A percentile compares a stretch with the other conserved stretches of the same genome.
These are phyloP conservation scores for Cytospora leucostoma DNA, from an alignment of 2,329 filamentous ascomycete species.

Conservation along the genomic window DNA sequence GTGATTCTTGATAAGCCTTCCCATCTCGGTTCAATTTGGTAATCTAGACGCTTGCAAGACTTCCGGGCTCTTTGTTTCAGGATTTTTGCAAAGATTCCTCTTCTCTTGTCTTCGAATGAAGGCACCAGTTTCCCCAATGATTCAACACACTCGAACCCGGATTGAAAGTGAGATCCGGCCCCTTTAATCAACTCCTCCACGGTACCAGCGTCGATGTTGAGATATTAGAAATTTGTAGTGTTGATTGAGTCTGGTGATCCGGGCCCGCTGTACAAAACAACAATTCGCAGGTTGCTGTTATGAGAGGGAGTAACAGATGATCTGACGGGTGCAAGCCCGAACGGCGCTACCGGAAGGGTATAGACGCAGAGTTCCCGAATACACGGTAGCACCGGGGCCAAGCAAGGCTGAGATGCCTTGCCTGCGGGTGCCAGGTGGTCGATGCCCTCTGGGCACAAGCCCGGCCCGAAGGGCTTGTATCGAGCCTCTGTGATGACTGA, in stretches of 20 bases:
- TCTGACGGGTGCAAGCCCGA: conserved; percentile 47
- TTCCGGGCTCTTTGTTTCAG: conserved; percentile 24
- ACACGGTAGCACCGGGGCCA: conserved; percentile 31
- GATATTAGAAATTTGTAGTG: conserved; percentile 28
- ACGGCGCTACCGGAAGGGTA: conserved; percentile 46
- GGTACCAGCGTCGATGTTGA: conserved; percentile 25
- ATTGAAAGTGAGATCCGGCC: conserved; percentile 26
- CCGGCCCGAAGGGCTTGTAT: conserved; percentile 42
- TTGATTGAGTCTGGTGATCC: conserved; percentile 49
- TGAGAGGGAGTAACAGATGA: conserved; percentile 56
- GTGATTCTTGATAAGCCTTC: conserved; percentile 99
- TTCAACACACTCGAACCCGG: conserved; percentile 23
- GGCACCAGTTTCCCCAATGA: conserved; percentile 5
- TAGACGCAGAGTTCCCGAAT: conserved; percentile 31
- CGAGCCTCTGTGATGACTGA: conserved; percentile 41
- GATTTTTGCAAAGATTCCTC: conserved; percentile 30
- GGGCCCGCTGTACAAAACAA: conserved; percentile 50
- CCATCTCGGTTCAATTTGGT: conserved; percentile 61
- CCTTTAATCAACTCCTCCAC: conserved; percentile 27
- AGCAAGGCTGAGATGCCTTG: conserved; percentile 36
- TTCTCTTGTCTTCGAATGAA: conserved; percentile 18
- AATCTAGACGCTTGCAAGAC: conserved; percentile 10
- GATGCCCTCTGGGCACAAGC: conserved; percentile 43
- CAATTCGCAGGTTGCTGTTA: conserved; percentile 42
- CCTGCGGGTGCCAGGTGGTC: conserved; percentile 31